These are phyloP conservation scores for Peronosclerospora sorghi DNA, from an alignment of 352 stramenopile species.

Conservation along the genomic window DNA sequence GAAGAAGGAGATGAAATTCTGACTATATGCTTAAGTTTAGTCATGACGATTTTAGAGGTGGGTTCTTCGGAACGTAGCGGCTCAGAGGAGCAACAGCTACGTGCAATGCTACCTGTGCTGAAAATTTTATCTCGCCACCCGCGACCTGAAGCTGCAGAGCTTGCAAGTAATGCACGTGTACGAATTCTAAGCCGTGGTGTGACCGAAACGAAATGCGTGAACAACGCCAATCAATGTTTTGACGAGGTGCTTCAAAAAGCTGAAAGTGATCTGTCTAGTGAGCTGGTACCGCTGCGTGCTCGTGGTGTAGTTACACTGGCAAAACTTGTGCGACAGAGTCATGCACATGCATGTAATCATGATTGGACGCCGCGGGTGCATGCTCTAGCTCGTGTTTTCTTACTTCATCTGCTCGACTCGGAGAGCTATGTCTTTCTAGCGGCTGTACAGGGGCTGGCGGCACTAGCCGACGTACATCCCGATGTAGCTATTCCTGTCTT, in stretches of 20 bases:
- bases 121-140: constrained; percentile 40
- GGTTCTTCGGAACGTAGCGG: constrained; percentile 34
- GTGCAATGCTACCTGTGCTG: constrained; percentile 49
- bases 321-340: constrained; percentile 57
- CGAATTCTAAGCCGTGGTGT: constrained; percentile 47
- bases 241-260: constrained; percentile 38
- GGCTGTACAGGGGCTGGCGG: constrained; percentile 57
- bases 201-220: background rate
- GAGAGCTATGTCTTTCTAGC: constrained; percentile 85
- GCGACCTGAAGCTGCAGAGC: constrained; percentile 55
- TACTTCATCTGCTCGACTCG: constrained; percentile 45
- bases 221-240: constrained; percentile 31
- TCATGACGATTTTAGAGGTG: constrained; percentile 73
- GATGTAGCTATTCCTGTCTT: constrained; percentile 59
- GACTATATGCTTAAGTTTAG: constrained; percentile 62
- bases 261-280: constrained; percentile 45
- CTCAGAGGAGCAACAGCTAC: constrained; percentile 45
- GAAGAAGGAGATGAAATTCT: constrained; percentile 59
- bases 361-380: constrained; percentile 42
- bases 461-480: constrained; percentile 47
- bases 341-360: constrained; percentile 25
- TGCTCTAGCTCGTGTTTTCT: constrained; percentile 43
- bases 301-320: constrained; percentile 65
- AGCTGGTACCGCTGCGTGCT: constrained; percentile 57
- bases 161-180: constrained; percentile 50